A percentile compares a stretch with the other conserved stretches of the same genome.
Evolutionary conservation across 495 filamentous ascomycete genomes (phyloP).

Genomic region (Usnea hakonensis): DNA sequence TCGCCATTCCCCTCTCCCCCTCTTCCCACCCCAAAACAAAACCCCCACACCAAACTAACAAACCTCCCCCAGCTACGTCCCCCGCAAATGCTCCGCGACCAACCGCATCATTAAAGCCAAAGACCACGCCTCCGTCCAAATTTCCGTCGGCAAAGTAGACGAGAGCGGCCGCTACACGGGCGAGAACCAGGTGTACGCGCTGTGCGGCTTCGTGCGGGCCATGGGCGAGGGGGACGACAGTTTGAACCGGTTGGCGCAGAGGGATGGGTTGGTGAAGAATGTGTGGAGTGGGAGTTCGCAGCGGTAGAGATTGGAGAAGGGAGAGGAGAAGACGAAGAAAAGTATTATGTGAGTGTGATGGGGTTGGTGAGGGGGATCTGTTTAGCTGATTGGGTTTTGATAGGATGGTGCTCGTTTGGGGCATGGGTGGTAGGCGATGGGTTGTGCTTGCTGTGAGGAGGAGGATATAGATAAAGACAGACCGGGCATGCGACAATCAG

Average conservation of each 20-base stretch:
- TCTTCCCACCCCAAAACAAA: conserved; percentile 6
- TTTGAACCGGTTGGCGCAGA: conserved; percentile 89
- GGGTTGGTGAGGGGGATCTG: neutral
- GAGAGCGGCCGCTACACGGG: conserved; percentile 94
- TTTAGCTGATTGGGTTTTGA: neutral
- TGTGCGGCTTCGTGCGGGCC: conserved; percentile 94
- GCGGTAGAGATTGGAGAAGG: conserved; percentile 44
- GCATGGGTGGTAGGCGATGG: neutral
- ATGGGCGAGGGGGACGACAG: conserved; percentile 98
- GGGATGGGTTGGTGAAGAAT: conserved; percentile 90
- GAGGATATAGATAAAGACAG: neutral
- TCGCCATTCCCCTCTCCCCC: conserved; percentile 15
- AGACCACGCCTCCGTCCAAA: conserved; percentile 90
- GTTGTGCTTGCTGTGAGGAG: neutral
- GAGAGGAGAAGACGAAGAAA: neutral
- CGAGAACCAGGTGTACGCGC: conserved; percentile 94
- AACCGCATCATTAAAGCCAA: conserved; percentile 99
- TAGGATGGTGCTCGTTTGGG: neutral
- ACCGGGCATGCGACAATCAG: neutral
- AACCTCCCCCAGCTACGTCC: conserved; percentile 69
- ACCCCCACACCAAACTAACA: conserved; percentile 19
- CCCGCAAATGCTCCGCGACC: conserved; percentile 93
- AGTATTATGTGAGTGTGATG: neutral
- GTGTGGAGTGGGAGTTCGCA: conserved; percentile 78
- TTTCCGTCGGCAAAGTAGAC: conserved; percentile 84